Evolutionary conservation across 345 rosid genomes (phyloP).

Genomic region (Brassica nigra): DNA sequence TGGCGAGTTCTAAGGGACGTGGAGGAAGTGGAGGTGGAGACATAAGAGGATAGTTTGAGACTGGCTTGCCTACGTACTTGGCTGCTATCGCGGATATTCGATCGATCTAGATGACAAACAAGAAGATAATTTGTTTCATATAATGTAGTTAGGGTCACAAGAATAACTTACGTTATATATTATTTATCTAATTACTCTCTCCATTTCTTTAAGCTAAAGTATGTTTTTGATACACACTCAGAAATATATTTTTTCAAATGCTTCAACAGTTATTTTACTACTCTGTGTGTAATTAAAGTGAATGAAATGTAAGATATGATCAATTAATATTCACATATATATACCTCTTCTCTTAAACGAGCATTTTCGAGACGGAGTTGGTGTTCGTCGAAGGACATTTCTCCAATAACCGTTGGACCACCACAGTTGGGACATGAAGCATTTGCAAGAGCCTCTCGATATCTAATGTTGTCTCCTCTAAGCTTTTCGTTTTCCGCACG

Average conservation of each 20-base stretch:
- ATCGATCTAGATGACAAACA: conserved; percentile 59
- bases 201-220: background rate
- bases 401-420: conserved; percentile 90
- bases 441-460: conserved; percentile 84
- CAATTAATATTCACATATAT: conserved; percentile 30
- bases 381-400: conserved; percentile 95
- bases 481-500: conserved; percentile 87
- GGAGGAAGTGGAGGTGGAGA: conserved; percentile 59
- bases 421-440: conserved; percentile 96
- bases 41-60: conserved; percentile 73
- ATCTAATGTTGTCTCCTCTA: conserved; percentile 81
- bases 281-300: background rate
- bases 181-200: background rate
- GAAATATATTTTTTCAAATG: background rate
- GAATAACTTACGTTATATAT: background rate
- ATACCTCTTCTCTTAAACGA: conserved; percentile 83
- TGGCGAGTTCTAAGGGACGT: conserved; percentile 73
- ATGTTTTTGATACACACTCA: background rate
- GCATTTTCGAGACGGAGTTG: conserved; percentile 89
- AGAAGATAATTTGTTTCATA: conserved; percentile 6
- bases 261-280: background rate
- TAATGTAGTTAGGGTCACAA: conserved; percentile 7
- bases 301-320: background rate
- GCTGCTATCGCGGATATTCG: conserved; percentile 91
- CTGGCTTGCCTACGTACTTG: conserved; percentile 91